Base-by-base conservation (phyloP, 2,329 filamentous ascomycete genomes). In the Penicillium sp. region DNA sequence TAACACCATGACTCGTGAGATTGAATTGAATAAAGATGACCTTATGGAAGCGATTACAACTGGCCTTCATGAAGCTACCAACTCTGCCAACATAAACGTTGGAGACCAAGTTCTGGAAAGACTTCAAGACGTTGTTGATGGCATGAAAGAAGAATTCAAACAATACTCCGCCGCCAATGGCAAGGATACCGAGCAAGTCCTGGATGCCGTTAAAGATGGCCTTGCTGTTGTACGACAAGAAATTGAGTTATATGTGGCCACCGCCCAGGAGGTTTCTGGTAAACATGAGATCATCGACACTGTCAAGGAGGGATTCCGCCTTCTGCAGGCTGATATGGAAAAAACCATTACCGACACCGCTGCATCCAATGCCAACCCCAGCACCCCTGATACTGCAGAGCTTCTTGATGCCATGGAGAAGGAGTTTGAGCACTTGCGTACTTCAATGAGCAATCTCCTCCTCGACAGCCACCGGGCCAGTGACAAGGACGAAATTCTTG, bases 131-230 rank as follows among this genome's bases (percentile, higher is more conserved):
- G 74, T 87, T 33, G 74, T 87, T 23, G 79, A 85, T 35, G 81
- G 80, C 40, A 85, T 88, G 78, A 84, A 83, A 54, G 76, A 77
- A 5, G 84, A 87, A 63, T 85, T 88, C 70, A 92, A 92, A 70
- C 85, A 93, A 65, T 93, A 91, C 63, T 87, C 90, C 20, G 85
- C 89, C 3, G 87, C 89, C 58, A 90, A 86, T 63, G 90, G 89
- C 40, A 83, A 86, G 55, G 90, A 94, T 69, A 93, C 91, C 0
- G 92, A 96, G 71, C 90, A 96, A 70, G 86, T 96, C 12, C 79
- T 97, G 4, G 90, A 94, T 70, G 89, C 91, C 1, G 87, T 95
- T 42, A 93, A 91, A 63, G 90, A 96, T 68, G 92, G 92, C 0
- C 81, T 96, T 14, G 91, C 96, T 63, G 87, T 85, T 62, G 82